Evolutionary conservation across 2,329 filamentous ascomycete genomes (phyloP), one percentile per base, ranked within the genome.

Genomic region (Didymosphaeria variabile): DNA sequence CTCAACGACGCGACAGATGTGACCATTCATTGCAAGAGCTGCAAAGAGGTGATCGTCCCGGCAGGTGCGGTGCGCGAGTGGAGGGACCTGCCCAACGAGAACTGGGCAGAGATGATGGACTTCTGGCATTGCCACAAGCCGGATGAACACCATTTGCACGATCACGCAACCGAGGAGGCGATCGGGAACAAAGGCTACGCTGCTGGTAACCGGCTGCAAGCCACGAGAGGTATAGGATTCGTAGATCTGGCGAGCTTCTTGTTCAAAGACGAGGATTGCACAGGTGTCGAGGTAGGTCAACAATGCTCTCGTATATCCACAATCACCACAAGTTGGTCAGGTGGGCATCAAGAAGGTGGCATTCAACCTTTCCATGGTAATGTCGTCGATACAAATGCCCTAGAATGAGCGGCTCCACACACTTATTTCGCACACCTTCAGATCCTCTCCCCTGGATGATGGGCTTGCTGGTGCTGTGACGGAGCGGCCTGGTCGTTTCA

Each of bases 21-120:
- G 10, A 66, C 68, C 51, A 51, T 77, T 4, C 49, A 60, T 9
- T 79, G 76, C 40, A 75, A 70, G 58, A 67, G 55, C 26, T 79
- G 76, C 49, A 50, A 62, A 34, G 51, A 45, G 3, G 45, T 65
- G 21, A 45, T 77, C 10, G 55, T 78, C 0, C 26, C 59, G 1
- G 57, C 51, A 29, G 69, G 60, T 2, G 65, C 54, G 13, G 63
- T 76, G 10, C 80, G 77, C 42, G 77, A 80, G 40, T 99, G 95
- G 94, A 97, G 94, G 79, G 93, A 99, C 73, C 82, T 99, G 19
- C 95, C 95, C 0, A 97, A 93, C 73, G 93, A 97, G 70, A 94
- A 97, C 72, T 99, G 95, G 95, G 96, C 95, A 0, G 95, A 99
- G 80, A 97, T 99, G 94, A 99, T 99, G 95, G 96, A 99, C 77